Evolutionary conservation across 371 early-diverging fungal species (phyloP), one percentile per base, ranked within the genome.

Genomic region (Mucor mucedo): DNA sequence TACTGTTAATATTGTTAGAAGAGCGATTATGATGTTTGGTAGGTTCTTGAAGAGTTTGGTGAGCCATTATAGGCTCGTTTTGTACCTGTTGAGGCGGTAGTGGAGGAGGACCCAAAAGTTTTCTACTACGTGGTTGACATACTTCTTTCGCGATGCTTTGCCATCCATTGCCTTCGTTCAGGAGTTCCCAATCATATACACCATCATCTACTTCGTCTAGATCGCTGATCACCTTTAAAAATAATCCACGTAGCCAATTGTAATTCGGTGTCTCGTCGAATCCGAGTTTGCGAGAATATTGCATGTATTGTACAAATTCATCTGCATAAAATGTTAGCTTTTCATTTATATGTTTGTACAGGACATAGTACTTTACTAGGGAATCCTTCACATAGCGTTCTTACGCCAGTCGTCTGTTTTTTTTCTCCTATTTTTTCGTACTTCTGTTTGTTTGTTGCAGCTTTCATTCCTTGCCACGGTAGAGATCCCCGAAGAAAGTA

Each of bases 401-500:
- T 83, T 65, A 93, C 81, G 29, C 76, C 70, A 2, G 87, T 88
- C 5, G 78, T 79, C 69, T 91, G 88, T 77, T 98, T 98, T 75
- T 87, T 92, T 68, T 95, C 91, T n/a, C 90, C 89, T 69, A 98
- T 97, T 70, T 88, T 92, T 62, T 93, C 90, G 76, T 93, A 96
- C 77, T 96, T 96, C 79, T 95, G 93, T 75, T 88, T 85, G 78
- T 95, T 95, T 39, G 87, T 92, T 32, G 87, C 89, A 2, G 93
- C 97, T 72, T 93, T 93, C 30, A 97, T 74, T 3, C 93, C 93
- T 73, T 96, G 95, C 98, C 98, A 98, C 0, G 98, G 98, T 27
- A 98, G 79, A n/a, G 82, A 79, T 16, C 96, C 95, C 57, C 92
- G 87, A 50, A 92, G 65, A 62, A 98, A 95, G 83, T 97, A 98